phyloP scores from a whole-genome alignment of 1,284 basidiomycete genomes.

The Tilletia horrida region DNA sequence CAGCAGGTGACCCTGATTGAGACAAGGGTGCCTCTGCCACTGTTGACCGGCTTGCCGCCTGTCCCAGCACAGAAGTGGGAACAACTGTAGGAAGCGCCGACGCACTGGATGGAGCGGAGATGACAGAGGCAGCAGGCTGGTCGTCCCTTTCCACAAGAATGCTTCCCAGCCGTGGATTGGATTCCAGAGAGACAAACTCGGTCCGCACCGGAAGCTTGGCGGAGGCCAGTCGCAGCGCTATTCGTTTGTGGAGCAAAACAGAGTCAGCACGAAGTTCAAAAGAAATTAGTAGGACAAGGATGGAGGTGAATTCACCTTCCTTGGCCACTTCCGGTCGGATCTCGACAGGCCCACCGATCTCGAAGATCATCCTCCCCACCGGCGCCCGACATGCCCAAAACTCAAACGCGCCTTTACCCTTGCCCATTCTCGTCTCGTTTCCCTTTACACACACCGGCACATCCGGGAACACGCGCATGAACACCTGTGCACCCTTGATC shows the following conservation, averaged over 20 bases:
- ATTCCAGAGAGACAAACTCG: conserved; percentile 74
- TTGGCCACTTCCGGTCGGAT: conserved; percentile 89
- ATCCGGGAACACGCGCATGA: conserved; percentile 88
- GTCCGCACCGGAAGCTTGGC: conserved; percentile 82
- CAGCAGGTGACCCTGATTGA: neutral
- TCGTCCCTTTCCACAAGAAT: conserved; percentile 34
- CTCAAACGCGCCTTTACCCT: conserved; percentile 96
- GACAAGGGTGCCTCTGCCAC: neutral
- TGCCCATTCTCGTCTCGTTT: conserved; percentile 99
- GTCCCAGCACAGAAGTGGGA: neutral
- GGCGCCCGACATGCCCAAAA: conserved; percentile 92
- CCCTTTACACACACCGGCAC: conserved; percentile 97
- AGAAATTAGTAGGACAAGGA: neutral
- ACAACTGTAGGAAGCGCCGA: neutral
- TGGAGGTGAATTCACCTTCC: conserved; percentile 65
- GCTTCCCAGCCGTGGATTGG: conserved; percentile 74
- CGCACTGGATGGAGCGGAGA: neutral
- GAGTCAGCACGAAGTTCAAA: neutral
- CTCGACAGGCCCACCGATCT: conserved; percentile 78
- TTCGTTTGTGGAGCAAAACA: neutral
- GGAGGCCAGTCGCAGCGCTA: conserved; percentile 83
- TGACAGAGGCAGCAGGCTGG: neutral
- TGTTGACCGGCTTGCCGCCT: neutral
- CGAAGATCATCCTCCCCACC: conserved; percentile 88
- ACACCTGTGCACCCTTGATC: conserved; percentile 84